phyloP scores from a whole-genome alignment of 2,329 filamentous ascomycete species.

The Colletotrichum gigasporum region DNA sequence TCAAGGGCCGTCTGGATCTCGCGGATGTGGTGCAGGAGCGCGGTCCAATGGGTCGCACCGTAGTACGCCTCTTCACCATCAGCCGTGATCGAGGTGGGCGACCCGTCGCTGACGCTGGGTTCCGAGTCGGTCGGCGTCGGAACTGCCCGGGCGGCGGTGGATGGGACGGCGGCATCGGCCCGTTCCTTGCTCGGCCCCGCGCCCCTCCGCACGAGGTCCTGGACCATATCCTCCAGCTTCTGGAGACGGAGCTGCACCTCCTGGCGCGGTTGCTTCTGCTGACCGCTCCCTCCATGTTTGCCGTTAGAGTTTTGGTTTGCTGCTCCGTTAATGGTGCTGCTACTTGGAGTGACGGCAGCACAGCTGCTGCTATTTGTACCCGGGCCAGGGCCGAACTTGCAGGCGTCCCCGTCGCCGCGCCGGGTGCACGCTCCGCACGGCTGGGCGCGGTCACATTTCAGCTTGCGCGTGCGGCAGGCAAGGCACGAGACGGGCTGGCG shows the following conservation, averaged over 20 bases:
- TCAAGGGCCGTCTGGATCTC: conserved; percentile 50
- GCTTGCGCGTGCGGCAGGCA: conserved; percentile 53
- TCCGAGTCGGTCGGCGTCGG: conserved; percentile 20
- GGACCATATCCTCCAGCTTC: conserved; percentile 53
- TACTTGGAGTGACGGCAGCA: too few relatives aligned
- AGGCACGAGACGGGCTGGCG: conserved; percentile 53
- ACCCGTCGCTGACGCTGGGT: not conserved
- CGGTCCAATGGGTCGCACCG: conserved; percentile 51
- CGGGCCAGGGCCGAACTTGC: conserved; percentile 41
- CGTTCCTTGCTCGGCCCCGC: not conserved
- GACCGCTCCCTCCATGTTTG: too few relatives aligned
- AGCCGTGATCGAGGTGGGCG: not conserved
- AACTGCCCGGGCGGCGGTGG: not conserved
- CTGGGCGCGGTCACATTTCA: conserved; percentile 51
- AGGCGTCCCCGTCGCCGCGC: conserved; percentile 45
- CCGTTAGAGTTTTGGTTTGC: too few relatives aligned
- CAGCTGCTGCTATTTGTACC: not conserved
- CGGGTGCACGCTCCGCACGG: conserved; percentile 52
- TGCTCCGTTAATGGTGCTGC: not conserved
- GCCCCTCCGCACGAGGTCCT: conserved; percentile 39
- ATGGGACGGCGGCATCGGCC: not conserved
- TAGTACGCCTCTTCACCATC: conserved; percentile 39
- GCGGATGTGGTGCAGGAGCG: conserved; percentile 52
- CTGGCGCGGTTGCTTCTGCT: conserved; percentile 34
- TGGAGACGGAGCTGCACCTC: conserved; percentile 51